These are phyloP conservation scores for Trichoderma afroharzianum DNA, from an alignment of 2,329 filamentous ascomycete genomes.

Conservation along the genomic window DNA sequence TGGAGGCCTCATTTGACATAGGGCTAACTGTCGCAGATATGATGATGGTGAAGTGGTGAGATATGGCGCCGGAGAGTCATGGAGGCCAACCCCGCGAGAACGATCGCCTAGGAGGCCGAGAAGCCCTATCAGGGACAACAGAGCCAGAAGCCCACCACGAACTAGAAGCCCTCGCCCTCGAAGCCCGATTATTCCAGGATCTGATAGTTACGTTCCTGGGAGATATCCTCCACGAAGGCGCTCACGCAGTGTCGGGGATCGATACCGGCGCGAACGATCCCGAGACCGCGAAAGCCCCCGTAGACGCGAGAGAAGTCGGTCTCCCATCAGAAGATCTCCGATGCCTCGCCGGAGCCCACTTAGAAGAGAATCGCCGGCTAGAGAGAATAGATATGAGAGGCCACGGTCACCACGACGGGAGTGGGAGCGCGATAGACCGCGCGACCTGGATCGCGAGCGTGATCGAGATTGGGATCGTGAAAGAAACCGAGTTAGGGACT, in stretches of 20 bases:
- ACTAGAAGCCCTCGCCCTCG: conserved; percentile 29
- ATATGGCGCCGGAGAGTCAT: conserved; percentile 60
- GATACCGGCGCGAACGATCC: conserved; percentile 42
- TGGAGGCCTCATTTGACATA: background rate
- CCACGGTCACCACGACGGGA: conserved; percentile 38
- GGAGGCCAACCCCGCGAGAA: conserved; percentile 54
- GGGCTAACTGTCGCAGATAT: conserved; percentile 40
- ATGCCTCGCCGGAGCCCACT: conserved; percentile 38
- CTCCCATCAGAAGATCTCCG: conserved; percentile 36
- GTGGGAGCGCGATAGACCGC: conserved; percentile 33
- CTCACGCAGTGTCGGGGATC: conserved; percentile 40
- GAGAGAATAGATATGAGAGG: conserved; percentile 38
- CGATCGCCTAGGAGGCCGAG: conserved; percentile 42
- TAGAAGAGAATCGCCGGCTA: conserved; percentile 34
- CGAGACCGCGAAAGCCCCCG: conserved; percentile 38
- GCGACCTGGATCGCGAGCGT: conserved; percentile 31
- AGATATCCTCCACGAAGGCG: conserved; percentile 41
- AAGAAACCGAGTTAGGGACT: conserved; percentile 25
- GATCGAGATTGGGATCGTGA: conserved; percentile 31
- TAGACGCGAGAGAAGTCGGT: conserved; percentile 36
- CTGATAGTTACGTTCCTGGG: conserved; percentile 46
- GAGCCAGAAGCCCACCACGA: conserved; percentile 29
- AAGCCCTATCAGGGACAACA: conserved; percentile 29
- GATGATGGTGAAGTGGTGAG: conserved; percentile 60
- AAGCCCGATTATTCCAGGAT: conserved; percentile 34